These are phyloP conservation scores for Boletus rubroflammeus DNA, from an alignment of 768 basidiomycete genomes.

Conservation along the genomic window DNA sequence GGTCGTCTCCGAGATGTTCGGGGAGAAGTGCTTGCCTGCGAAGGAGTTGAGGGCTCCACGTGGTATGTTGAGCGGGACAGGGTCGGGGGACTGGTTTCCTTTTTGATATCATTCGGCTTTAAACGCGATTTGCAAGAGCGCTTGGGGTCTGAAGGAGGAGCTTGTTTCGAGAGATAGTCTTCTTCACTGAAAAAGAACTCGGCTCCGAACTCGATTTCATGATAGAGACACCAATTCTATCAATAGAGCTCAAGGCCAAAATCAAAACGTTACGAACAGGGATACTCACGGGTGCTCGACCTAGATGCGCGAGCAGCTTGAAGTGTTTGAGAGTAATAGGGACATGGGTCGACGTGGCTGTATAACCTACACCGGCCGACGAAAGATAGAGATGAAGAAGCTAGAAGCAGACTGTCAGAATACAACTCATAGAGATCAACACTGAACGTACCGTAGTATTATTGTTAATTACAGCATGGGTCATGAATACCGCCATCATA, in stretches of 20 bases:
- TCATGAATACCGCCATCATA: constrained; percentile 64
- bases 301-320: constrained; percentile 65
- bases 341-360: constrained; percentile 38
- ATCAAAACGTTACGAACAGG: not conserved
- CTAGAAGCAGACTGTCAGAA: constrained; percentile 28
- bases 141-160: constrained; percentile 20
- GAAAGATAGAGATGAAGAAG: constrained; percentile 47
- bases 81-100: constrained; percentile 35
- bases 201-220: constrained; percentile 60
- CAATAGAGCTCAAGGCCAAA: constrained; percentile 1
- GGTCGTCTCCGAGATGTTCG: constrained; percentile 49
- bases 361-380: constrained; percentile 20
- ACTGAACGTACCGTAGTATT: constrained; percentile 35
- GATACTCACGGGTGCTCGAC: constrained; percentile 53
- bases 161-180: constrained; percentile 52
- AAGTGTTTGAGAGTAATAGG: constrained; percentile 78
- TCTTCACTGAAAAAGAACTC: constrained; percentile 69
- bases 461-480: constrained; percentile 70
- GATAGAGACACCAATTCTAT: constrained; percentile 53
- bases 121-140: constrained; percentile 22
- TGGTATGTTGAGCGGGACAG: constrained; percentile 25
- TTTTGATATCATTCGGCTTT: constrained; percentile 38
- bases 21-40: constrained; percentile 19
- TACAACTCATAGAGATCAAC: not conserved
- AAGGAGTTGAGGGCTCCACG: constrained; percentile 12